phyloP scores from a whole-genome alignment of 176 grass and related monocot species.

The barley (Hordeum vulgare) region MorexV3_pseudomolecules_assembly NC_058524.1:211750520-211751019 shows the following conservation, averaged over 20 bases:
- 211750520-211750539: too few species aligned
- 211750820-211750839: constrained; percentile 10
- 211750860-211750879: constrained; percentile 39
- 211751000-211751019: neutral
- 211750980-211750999: neutral
- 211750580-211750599: too few species aligned
- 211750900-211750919: neutral
- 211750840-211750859: neutral
- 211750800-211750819: neutral
- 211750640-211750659: too few species aligned
- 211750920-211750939: neutral
- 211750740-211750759: neutral
- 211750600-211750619: too few species aligned
- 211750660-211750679: too few species aligned
- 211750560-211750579: too few species aligned
- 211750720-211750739: neutral
- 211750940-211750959: too few species aligned
- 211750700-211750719: neutral
- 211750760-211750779: neutral
- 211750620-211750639: too few species aligned
- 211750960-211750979: neutral
- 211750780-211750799: neutral
- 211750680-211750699: neutral
- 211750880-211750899: constrained; percentile 7
- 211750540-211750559: too few species aligned